Evolutionary conservation across 108 stramenopile genomes (phyloP).

Genomic region (Seminavis robusta): DNA sequence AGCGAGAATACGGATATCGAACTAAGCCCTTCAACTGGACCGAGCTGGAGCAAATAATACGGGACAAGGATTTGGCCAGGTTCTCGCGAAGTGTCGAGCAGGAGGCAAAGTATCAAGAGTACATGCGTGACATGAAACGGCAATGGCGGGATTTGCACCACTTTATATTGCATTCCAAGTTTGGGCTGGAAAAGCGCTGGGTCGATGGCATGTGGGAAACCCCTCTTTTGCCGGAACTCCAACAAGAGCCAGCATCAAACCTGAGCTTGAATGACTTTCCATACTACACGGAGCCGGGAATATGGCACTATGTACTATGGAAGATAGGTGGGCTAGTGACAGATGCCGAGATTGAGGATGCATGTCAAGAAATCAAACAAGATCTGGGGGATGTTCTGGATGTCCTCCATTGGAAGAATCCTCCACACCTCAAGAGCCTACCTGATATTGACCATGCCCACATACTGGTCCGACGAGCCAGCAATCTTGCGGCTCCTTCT

Average conservation of each 20-base stretch:
- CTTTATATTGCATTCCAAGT: conserved; percentile 6
- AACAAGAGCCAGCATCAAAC: too few relatives aligned
- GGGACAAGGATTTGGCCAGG: too few relatives aligned
- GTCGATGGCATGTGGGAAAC: not conserved
- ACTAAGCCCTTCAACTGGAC: not conserved
- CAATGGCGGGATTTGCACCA: not conserved
- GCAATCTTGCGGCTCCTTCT: too few relatives aligned
- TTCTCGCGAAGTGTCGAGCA: too few relatives aligned
- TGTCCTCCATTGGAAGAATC: conserved; percentile 69
- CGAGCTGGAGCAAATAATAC: not conserved
- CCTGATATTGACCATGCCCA: conserved; percentile 78
- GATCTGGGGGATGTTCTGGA: conserved; percentile 12
- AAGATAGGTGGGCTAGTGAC: conserved; percentile 44
- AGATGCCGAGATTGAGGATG: conserved; percentile 10
- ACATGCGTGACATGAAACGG: not conserved
- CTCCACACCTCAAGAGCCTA: conserved; percentile 56
- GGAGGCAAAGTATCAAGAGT: not conserved
- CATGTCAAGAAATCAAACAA: conserved; percentile 11
- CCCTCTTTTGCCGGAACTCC: not conserved
- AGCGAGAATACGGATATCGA: not conserved
- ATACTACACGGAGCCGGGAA: conserved; percentile 38
- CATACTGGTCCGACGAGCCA: conserved; percentile 44
- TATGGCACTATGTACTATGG: conserved; percentile 65
- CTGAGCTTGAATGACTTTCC: conserved; percentile 69
- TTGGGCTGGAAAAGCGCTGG: not conserved